These are phyloP conservation scores for Boletus insuetus DNA, from an alignment of 768 basidiomycete species.

Conservation along the genomic window DNA sequence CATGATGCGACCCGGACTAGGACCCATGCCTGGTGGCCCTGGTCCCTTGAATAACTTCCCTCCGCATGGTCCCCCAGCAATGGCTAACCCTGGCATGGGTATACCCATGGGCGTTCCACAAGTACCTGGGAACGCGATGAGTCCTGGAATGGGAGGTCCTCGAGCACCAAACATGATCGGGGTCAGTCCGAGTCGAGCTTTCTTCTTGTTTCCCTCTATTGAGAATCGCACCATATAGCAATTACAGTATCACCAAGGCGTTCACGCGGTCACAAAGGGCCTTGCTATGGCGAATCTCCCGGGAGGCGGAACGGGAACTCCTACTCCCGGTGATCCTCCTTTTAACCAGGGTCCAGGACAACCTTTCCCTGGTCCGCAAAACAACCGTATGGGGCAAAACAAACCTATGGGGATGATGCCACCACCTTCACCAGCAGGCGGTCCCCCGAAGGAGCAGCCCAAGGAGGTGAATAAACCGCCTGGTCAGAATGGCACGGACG, in stretches of 20 bases:
- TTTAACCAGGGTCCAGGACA: slow-evolving; percentile 38
- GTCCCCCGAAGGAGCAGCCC: slow-evolving; percentile 31
- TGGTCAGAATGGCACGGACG: slow-evolving; percentile 29
- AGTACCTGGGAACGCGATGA: slow-evolving; percentile 32
- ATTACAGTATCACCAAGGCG: slow-evolving; percentile 38
- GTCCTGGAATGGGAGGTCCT: slow-evolving; percentile 36
- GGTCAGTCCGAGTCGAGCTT: slow-evolving; percentile 13
- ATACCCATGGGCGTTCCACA: slow-evolving; percentile 34
- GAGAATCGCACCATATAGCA: slow-evolving; percentile 15
- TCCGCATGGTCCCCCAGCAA: slow-evolving; percentile 28
- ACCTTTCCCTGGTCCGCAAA: slow-evolving; percentile 33
- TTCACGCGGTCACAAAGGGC: slow-evolving; percentile 36
- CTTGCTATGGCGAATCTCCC: slow-evolving; percentile 29
- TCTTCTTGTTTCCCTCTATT: slow-evolving; percentile 1
- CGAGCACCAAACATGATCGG: slow-evolving; percentile 29
- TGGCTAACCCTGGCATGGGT: slow-evolving; percentile 33
- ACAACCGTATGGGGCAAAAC: slow-evolving; percentile 28
- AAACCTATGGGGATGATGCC: slow-evolving; percentile 45
- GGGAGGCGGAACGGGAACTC: slow-evolving; percentile 42
- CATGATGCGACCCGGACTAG: slow-evolving; percentile 38
- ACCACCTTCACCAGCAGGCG: slow-evolving; percentile 50
- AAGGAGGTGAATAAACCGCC: slow-evolving; percentile 34
- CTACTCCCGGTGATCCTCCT: slow-evolving; percentile 42
- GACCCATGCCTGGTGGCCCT: slow-evolving; percentile 30
- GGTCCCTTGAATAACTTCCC: slow-evolving; percentile 36